These are phyloP conservation scores for Cyclotella atomus DNA, from an alignment of 108 stramenopile genomes.

Conservation along the genomic window DNA sequence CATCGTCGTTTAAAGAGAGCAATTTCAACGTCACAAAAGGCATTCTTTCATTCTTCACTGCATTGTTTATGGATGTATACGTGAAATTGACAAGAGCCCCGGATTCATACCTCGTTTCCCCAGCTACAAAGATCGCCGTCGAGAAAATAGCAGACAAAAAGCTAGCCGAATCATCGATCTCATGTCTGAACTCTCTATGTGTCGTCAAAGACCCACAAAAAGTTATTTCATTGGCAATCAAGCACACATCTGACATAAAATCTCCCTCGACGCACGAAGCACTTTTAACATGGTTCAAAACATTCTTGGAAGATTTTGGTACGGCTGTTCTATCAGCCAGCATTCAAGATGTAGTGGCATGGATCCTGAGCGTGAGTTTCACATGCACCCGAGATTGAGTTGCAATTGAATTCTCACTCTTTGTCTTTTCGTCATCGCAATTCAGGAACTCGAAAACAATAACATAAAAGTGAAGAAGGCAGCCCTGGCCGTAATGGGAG, in stretches of 20 bases:
- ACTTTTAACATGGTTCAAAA: conserved; percentile 58
- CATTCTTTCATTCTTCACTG: conserved; percentile 63
- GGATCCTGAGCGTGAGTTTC: conserved; percentile 56
- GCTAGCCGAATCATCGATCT: conserved; percentile 48
- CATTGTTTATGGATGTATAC: conserved; percentile 53
- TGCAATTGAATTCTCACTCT: conserved; percentile 60
- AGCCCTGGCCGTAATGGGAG: conserved; percentile 61
- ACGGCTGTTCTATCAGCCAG: conserved; percentile 51
- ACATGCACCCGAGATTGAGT: conserved; percentile 54
- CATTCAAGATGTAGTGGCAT: conserved; percentile 55
- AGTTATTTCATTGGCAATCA: conserved; percentile 41
- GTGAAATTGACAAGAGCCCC: conserved; percentile 31
- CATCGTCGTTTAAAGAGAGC: conserved; percentile 81
- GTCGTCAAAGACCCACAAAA: conserved; percentile 57
- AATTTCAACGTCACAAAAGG: conserved; percentile 81
- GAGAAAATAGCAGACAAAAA: conserved; percentile 88
- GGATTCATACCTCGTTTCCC: conserved; percentile 42
- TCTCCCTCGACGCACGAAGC: conserved; percentile 81
- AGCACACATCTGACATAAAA: conserved; percentile 53
- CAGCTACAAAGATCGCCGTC: conserved; percentile 56
- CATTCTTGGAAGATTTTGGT: conserved; percentile 76
- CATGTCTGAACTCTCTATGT: conserved; percentile 60
- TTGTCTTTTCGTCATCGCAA: conserved; percentile 13
- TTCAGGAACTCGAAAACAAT: conserved; percentile 52
- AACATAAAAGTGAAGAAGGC: conserved; percentile 83